These are phyloP conservation scores for Aspergillus cejpii DNA, from an alignment of 2,329 filamentous ascomycete species.

Conservation along the genomic window DNA sequence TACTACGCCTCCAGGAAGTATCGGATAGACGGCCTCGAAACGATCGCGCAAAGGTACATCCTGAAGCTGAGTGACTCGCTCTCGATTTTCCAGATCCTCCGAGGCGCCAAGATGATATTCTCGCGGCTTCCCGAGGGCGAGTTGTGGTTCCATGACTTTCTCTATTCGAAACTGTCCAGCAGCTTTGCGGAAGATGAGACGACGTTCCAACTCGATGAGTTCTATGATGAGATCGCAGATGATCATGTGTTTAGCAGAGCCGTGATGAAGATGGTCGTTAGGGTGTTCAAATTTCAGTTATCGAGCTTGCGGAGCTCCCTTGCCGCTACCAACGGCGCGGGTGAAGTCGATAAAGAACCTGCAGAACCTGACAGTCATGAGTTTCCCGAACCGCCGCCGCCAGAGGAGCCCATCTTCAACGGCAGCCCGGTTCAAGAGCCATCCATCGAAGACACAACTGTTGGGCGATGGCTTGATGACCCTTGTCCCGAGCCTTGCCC, in stretches of 20 bases:
- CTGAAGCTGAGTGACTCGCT: slow-evolving; percentile 9
- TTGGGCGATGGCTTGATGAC: too few species aligned
- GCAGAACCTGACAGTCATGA: too few species aligned
- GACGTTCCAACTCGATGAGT: background rate
- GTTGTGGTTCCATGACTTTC: background rate
- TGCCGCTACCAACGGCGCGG: too few species aligned
- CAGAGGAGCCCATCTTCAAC: too few species aligned
- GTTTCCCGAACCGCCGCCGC: too few species aligned
- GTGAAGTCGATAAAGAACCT: too few species aligned
- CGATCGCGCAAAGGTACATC: slow-evolving; percentile 7
- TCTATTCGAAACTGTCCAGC: background rate
- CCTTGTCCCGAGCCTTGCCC: too few species aligned
- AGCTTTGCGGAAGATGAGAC: background rate
- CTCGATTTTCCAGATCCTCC: slow-evolving; percentile 5
- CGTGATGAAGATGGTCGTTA: slow-evolving; percentile 1
- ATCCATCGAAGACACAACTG: too few species aligned
- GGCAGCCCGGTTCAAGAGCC: too few species aligned
- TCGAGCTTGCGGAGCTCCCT: too few species aligned
- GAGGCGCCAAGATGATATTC: background rate
- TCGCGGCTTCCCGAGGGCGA: background rate
- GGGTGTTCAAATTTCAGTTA: too few species aligned
- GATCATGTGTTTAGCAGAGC: background rate
- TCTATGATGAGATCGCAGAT: background rate
- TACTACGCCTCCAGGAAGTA: slow-evolving; percentile 16
- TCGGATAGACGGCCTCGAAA: slow-evolving; percentile 6